Base-by-base conservation (phyloP, 1,284 basidiomycete species). In the Cutaneotrichosporon spelunceum region DNA sequence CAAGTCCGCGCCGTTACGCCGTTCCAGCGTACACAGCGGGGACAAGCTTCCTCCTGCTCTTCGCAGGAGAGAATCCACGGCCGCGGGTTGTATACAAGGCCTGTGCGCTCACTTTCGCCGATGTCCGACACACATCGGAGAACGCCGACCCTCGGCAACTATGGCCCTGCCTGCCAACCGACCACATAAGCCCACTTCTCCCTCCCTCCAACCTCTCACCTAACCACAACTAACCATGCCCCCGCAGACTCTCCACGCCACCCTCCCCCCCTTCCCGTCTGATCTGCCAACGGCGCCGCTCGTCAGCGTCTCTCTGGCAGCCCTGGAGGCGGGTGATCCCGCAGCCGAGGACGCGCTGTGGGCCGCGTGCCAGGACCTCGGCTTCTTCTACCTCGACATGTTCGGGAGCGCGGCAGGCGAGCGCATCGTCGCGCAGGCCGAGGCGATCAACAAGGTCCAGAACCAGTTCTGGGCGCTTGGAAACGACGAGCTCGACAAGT, bases 331-430 rank as follows among this genome's bases (percentile, higher is more conserved):
- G 13, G 36, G 56, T 48, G 66, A 72, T 27, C 57, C 30, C 11
- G 52, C 50, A n/a, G 66, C 66, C 55, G 56, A 59, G 4, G 54
- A 33, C 5, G 63, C 63, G 7, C 63, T 72, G 54, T 72, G 67
- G 50, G 26, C 60, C 30, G 66, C 68, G 9, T 66, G 64, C 52
- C 64, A 67, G 36, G 33, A 63, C 36, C 66, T 72, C 16, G 70
- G 70, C n/a, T 72, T 72, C 64, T 72, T 72, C 66, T 72, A 72
- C 65, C 61, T 70, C 24, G 66, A 72, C 61, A 66, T 69, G 63
- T 21, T 59, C 1, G 69, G 65, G 26, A 67, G 62, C 4, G 14
- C 48, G 23, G 60, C 70, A 2, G 70, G 70, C 34, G 67, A 72
- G 54, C 42, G 30, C 14, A 65, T 72, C 27, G 63, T 70, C 1